Percentiles rank a stretch among this genome's conserved stretches.
These are phyloP conservation scores for Pichia exigua DNA, from an alignment of 805 yeast species.

Conservation along the genomic window DNA sequence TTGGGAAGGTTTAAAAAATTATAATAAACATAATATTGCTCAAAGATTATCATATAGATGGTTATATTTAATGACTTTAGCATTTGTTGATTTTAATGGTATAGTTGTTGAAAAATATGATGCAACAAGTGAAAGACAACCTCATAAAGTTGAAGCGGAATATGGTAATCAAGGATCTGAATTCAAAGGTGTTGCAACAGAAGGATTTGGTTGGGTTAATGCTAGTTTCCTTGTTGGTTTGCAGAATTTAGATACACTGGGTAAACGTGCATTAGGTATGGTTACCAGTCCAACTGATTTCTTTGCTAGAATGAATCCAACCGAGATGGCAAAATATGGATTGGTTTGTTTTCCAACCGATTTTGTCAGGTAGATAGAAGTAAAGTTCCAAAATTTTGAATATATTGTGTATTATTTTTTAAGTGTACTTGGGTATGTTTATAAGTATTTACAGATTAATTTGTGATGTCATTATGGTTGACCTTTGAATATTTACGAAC, in stretches of 20 bases:
- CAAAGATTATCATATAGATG: conserved; percentile 75
- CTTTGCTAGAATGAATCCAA: conserved; percentile 38
- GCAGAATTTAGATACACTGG: conserved; percentile 54
- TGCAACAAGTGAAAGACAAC: conserved; percentile 73
- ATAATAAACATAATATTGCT: conserved; percentile 58
- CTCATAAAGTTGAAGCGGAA: conserved; percentile 90
- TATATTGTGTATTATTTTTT: background rate
- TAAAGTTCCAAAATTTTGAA: background rate
- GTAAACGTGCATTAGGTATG: conserved; percentile 71
- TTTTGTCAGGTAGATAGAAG: background rate
- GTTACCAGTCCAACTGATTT: conserved; percentile 66
- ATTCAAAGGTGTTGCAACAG: conserved; percentile 86
- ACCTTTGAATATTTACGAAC: background rate
- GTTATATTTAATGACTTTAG: conserved; percentile 82
- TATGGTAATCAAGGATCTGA: conserved; percentile 95
- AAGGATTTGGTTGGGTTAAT: conserved; percentile 98
- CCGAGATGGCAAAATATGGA: conserved; percentile 34
- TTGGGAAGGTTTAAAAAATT: conserved; percentile 76
- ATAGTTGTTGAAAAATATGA: conserved; percentile 94
- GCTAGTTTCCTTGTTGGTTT: conserved; percentile 75
- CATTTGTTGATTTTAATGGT: conserved; percentile 88
- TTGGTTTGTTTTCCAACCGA: conserved; percentile 1
- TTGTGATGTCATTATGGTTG: background rate
- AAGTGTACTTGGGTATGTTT: background rate
- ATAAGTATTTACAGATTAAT: background rate